phyloP scores from a whole-genome alignment of 2,329 filamentous ascomycete species.

The Fusarium foetens region DNA sequence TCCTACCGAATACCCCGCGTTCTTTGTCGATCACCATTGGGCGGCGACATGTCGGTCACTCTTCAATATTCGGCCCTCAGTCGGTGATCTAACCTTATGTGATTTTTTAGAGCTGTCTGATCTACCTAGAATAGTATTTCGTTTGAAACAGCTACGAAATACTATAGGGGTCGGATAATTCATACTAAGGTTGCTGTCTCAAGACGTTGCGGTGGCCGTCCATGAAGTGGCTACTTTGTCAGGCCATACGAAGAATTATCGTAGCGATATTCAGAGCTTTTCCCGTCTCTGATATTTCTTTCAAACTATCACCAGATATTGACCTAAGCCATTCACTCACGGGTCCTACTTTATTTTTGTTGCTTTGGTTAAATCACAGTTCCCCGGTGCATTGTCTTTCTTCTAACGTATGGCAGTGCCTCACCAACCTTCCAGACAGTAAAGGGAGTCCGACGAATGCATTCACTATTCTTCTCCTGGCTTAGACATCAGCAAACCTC shows the following conservation, averaged over 20 bases:
- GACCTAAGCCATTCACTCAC: fast-evolving
- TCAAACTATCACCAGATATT: too few relatives aligned
- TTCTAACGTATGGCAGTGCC: fast-evolving
- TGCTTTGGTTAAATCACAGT: too few relatives aligned
- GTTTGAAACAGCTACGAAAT: fast-evolving
- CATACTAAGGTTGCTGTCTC: fast-evolving
- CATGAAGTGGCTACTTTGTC: fast-evolving
- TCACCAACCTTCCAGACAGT: background rate
- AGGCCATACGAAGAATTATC: too few relatives aligned
- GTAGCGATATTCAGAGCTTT: too few relatives aligned
- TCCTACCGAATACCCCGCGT: constrained; percentile 1
- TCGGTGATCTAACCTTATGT: constrained; percentile 8
- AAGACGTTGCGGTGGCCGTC: background rate
- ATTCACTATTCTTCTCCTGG: background rate
- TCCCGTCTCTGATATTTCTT: too few relatives aligned
- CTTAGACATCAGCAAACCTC: fast-evolving
- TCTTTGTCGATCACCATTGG: background rate
- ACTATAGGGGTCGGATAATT: fast-evolving
- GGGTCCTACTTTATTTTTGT: too few relatives aligned
- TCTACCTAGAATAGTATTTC: fast-evolving
- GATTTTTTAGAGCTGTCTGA: background rate
- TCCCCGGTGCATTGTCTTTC: background rate
- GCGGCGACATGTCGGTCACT: constrained; percentile 20
- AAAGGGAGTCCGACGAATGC: background rate
- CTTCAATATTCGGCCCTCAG: constrained; percentile 16